Percentiles rank a stretch among this genome's conserved stretches.
Conservation (phyloP, 2,329 filamentous ascomycete genomes). For the Magnaporthales sp. region DNA sequence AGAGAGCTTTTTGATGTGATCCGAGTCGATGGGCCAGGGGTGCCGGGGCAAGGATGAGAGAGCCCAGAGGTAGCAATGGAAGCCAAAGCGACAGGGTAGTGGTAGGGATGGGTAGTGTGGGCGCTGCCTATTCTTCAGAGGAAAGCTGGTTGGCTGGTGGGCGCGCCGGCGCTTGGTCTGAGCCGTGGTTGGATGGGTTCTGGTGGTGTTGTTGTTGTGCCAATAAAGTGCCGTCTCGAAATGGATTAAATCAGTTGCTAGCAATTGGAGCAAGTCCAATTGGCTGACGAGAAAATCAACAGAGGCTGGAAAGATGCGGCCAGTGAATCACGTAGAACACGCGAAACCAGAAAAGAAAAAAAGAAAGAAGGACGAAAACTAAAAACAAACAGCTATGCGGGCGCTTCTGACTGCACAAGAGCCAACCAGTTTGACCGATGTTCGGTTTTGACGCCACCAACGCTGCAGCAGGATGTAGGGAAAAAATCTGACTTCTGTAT, state of each 20-base stretch:
- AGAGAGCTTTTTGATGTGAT: slow-evolving; percentile 1
- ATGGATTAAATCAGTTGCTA: not conserved
- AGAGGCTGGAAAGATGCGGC: not conserved
- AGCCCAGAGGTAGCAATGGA: not conserved
- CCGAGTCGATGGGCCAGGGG: slow-evolving; percentile 4
- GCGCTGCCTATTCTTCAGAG: not conserved
- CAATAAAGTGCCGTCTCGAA: not conserved
- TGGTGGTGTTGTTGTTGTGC: not conserved
- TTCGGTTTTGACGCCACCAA: not conserved
- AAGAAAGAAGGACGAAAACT: not conserved
- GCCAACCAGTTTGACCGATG: not conserved
- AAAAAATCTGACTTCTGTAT: not conserved
- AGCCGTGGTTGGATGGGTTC: not conserved
- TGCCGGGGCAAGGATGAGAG: slow-evolving; percentile 1
- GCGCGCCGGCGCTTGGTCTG: slow-evolving; percentile 4
- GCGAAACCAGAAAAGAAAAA: not conserved
- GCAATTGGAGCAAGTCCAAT: not conserved
- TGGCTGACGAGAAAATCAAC: not conserved
- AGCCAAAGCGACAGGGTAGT: not conserved
- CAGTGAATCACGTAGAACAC: not conserved
- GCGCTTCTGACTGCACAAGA: not conserved
- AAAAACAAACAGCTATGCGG: not conserved
- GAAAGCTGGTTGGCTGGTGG: slow-evolving; percentile 2
- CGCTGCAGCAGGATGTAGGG: not conserved
- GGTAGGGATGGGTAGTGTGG: not conserved